Conservation (phyloP, 2,329 filamentous ascomycete species). For the Keithomyces neogunnii region DNA sequence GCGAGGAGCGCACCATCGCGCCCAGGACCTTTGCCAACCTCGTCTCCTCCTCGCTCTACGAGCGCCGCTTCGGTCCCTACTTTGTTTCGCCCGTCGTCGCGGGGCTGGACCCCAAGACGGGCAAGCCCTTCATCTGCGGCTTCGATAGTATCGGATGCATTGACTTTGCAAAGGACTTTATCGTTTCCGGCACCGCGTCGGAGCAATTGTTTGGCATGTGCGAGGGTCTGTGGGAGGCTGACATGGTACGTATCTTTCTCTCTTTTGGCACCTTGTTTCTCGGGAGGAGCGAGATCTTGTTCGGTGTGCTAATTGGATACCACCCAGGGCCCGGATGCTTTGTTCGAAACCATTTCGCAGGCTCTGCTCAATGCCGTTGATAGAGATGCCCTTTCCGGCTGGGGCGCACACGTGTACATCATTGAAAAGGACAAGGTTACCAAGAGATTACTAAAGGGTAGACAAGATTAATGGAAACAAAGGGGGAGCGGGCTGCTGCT, state of each 20-base stretch:
- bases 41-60: constrained; percentile 83
- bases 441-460: constrained; percentile 94
- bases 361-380: constrained; percentile 92
- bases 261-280: not conserved
- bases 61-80: constrained; percentile 91
- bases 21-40: constrained; percentile 95
- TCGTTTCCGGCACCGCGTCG: constrained; percentile 90
- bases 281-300: not conserved
- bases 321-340: constrained; percentile 71
- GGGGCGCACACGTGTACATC: constrained; percentile 98
- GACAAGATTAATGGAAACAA: constrained; percentile 64
- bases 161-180: constrained; percentile 99
- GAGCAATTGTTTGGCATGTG: constrained; percentile 99
- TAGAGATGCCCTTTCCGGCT: constrained; percentile 90
- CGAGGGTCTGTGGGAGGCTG: constrained; percentile 94
- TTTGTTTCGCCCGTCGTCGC: constrained; percentile 94
- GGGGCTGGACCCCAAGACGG: constrained; percentile 87
- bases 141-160: constrained; percentile 99
- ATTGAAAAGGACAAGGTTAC: constrained; percentile 99
- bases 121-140: constrained; percentile 95
- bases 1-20: constrained; percentile 93
- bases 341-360: constrained; percentile 98
- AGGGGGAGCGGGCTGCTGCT: no score
- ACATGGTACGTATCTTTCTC: constrained; percentile 59
- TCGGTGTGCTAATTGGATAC: no score